Evolutionary conservation across 2,329 filamentous ascomycete genomes (phyloP), one percentile per base, ranked within the genome.

Genomic region (Trichoderma sp.): DNA sequence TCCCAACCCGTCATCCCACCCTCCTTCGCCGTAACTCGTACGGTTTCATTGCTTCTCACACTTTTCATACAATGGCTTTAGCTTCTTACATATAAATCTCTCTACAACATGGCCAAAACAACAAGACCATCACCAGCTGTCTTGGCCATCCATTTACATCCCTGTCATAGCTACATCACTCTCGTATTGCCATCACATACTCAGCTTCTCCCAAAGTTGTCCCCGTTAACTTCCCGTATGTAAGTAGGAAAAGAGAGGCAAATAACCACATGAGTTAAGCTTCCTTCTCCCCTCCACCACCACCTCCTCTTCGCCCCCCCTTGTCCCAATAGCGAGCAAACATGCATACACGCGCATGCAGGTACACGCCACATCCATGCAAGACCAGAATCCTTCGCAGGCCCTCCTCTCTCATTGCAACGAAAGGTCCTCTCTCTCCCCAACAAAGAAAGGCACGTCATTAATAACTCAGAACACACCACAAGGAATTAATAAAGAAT

Each of bases 321-420:
- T 44, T 30, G 58, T 52, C 58, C 48, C 58, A 52, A 61, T 26
- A 34, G 26, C 54, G 26, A 12, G 14, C 15, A 57, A 44, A 57
- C 41, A 30, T 56, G 54, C 54, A 55, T 55, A 26, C 21, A n/a
- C 48, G 26, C 58, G 7, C 30, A 61, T 52, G 58, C 58, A 61
- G 48, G 58, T 44, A 52, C 48, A 28, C 30, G n/a, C 34, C 26
- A 44, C 39, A 52, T 30, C 9, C 58, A 61, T 61, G 58, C 44
- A 61, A 44, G 30, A 7, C 30, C 2, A 2, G 34, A 52, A 61
- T 61, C 58, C 58, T 52, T 61, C 39, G 21, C 39, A 52, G 30
- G 48, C 43, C 43, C 52, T 26, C 48, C 34, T 47, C 26, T 26
- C 9, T 7, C 30, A 30, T 26, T 15, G 5, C 28, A 6, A 44